Evolutionary conservation across 345 rosid genomes (phyloP).

Genomic region (Microthlaspi erraticum): DNA sequence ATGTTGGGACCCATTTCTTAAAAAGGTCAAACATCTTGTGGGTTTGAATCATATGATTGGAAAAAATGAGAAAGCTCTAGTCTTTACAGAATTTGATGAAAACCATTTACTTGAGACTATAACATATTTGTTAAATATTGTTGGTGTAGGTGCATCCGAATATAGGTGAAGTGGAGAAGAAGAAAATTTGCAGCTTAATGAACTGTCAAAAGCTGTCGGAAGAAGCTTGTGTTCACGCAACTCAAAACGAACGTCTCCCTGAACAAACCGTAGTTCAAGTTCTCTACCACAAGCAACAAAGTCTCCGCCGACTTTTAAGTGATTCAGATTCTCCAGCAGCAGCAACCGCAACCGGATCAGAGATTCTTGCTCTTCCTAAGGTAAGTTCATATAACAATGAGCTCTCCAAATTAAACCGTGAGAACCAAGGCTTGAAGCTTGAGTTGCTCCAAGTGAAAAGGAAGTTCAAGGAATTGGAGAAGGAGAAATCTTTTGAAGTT

Average conservation of each 20-base stretch:
- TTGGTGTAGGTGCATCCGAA: slow-evolving; percentile 74
- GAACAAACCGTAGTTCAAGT: slow-evolving; percentile 77
- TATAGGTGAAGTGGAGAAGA: slow-evolving; percentile 81
- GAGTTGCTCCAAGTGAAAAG: slow-evolving; percentile 79
- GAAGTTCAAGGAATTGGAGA: slow-evolving; percentile 69
- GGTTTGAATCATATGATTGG: neutral
- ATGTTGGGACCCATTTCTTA: neutral
- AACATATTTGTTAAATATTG: neutral
- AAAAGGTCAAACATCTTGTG: neutral
- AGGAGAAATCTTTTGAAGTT: slow-evolving; percentile 25
- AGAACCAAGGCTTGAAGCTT: slow-evolving; percentile 76
- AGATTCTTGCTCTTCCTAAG: slow-evolving; percentile 41
- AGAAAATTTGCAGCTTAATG: slow-evolving; percentile 88
- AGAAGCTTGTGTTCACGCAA: slow-evolving; percentile 87
- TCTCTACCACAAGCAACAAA: slow-evolving; percentile 79
- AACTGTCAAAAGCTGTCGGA: slow-evolving; percentile 84
- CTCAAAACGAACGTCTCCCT: slow-evolving; percentile 79
- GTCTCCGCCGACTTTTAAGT: slow-evolving; percentile 59
- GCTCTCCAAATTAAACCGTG: slow-evolving; percentile 58
- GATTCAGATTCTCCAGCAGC: slow-evolving; percentile 36
- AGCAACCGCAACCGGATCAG: slow-evolving; percentile 19
- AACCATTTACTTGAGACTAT: neutral
- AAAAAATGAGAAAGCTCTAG: neutral
- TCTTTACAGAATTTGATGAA: neutral
- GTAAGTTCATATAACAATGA: slow-evolving; percentile 46